Evolutionary conservation across 345 rosid genomes (phyloP).

Genomic region (Citrus cavaleriei): DNA sequence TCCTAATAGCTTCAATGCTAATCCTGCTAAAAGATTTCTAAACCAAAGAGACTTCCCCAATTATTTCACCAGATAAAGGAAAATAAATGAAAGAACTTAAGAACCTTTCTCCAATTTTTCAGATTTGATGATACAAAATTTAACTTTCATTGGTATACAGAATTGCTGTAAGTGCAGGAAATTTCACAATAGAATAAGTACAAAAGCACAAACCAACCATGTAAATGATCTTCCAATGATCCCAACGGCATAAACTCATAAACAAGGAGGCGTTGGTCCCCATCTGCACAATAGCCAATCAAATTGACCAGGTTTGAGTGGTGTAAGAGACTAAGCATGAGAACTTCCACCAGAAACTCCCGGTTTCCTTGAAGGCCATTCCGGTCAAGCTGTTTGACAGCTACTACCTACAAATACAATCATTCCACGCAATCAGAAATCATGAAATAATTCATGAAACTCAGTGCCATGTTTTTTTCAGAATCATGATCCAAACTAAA

Average conservation of each 20-base stretch:
- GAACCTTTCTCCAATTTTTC: neutral
- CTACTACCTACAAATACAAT: slow-evolving; percentile 65
- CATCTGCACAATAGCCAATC: slow-evolving; percentile 98
- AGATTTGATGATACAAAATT: neutral
- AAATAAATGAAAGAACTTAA: neutral
- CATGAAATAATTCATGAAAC: neutral
- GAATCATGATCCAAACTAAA: neutral
- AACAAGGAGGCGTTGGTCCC: slow-evolving; percentile 95
- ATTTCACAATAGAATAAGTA: neutral
- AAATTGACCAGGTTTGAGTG: slow-evolving; percentile 89
- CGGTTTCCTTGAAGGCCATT: slow-evolving; percentile 97
- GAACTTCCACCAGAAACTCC: slow-evolving; percentile 97
- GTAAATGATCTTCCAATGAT: slow-evolving; percentile 93
- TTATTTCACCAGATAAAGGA: neutral
- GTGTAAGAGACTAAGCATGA: slow-evolving; percentile 95
- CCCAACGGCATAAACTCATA: slow-evolving; percentile 96
- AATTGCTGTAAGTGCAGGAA: neutral
- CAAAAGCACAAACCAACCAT: slow-evolving; percentile 51
- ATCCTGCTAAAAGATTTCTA: neutral
- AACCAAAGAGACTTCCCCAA: neutral
- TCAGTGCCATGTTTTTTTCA: neutral
- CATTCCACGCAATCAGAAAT: slow-evolving; percentile 7
- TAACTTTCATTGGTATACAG: neutral
- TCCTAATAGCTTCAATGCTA: neutral
- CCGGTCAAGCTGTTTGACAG: slow-evolving; percentile 90